These are phyloP conservation scores for Neoscytalidium dimidiatum DNA, from an alignment of 2,329 filamentous ascomycete genomes.

Conservation along the genomic window DNA sequence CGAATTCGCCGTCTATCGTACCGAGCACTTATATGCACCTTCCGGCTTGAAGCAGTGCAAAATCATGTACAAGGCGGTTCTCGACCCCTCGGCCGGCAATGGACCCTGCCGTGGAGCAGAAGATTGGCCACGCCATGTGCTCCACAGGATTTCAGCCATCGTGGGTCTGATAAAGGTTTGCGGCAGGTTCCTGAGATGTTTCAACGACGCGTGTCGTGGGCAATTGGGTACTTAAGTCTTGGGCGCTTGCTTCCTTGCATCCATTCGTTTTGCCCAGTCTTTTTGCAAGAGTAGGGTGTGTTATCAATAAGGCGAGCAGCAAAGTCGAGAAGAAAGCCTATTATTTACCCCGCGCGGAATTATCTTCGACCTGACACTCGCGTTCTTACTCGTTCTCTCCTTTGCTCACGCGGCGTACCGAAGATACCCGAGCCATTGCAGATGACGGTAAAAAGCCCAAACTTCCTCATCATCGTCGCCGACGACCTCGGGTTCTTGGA, in stretches of 20 bases:
- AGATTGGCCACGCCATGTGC: background rate
- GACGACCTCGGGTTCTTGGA: constrained; percentile 64
- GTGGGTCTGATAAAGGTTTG: background rate
- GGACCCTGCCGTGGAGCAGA: background rate
- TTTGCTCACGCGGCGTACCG: too few species aligned
- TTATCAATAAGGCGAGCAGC: too few species aligned
- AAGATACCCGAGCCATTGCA: too few species aligned
- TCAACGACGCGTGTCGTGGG: background rate
- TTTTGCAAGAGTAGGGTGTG: too few species aligned
- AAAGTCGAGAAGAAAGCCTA: too few species aligned
- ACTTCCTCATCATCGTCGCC: constrained; percentile 62
- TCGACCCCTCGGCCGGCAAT: background rate
- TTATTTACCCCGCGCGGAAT: background rate
- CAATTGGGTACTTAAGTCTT: background rate
- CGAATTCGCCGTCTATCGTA: background rate
- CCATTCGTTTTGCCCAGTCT: background rate
- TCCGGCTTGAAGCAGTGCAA: background rate
- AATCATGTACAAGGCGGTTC: background rate
- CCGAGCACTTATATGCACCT: background rate
- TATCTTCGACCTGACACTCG: too few species aligned
- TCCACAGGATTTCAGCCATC: background rate
- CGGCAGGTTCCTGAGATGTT: background rate
- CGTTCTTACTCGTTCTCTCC: too few species aligned
- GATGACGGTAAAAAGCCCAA: constrained; percentile 46
- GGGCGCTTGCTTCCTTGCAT: background rate